A percentile compares a stretch with the other conserved stretches of the same genome.
These are phyloP conservation scores for Edaphochlamys debaryana DNA, from an alignment of 139 green algal species.

Conservation along the genomic window DNA sequence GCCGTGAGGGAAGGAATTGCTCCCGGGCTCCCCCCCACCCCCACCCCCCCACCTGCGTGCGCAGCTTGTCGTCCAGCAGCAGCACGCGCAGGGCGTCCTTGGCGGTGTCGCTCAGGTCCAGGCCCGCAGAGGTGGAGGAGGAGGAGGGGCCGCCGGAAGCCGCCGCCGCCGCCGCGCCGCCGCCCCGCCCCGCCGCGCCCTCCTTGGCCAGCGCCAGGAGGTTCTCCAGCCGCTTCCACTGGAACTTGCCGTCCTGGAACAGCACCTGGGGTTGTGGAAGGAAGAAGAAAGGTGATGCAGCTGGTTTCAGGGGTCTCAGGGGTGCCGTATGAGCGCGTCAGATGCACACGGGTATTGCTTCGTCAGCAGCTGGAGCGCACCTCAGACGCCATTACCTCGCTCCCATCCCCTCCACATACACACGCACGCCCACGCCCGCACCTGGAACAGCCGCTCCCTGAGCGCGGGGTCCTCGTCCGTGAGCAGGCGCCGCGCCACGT, in stretches of 20 bases:
- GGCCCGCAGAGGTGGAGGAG: conserved; percentile 33
- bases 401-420: too few relatives aligned
- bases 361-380: too few relatives aligned
- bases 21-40: not conserved
- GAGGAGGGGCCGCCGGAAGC: not conserved
- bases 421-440: conserved; percentile 24
- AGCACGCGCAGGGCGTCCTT: conserved; percentile 76
- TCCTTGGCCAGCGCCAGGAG: conserved; percentile 89
- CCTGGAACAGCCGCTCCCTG: conserved; percentile 92
- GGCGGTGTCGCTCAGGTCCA: conserved; percentile 95
- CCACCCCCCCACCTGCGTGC: conserved; percentile 74
- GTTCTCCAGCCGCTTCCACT: conserved; percentile 97
- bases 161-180: conserved; percentile 17
- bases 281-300: too few relatives aligned
- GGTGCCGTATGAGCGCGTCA: too few relatives aligned
- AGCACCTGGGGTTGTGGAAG: conserved; percentile 74
- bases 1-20: too few relatives aligned
- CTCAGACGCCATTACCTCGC: too few relatives aligned
- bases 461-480: conserved; percentile 96
- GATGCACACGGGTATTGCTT: too few relatives aligned
- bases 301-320: too few relatives aligned
- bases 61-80: conserved; percentile 81
- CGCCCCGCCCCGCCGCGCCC: conserved; percentile 57
- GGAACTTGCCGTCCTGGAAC: conserved; percentile 90
- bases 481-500: conserved; percentile 91